Evolutionary conservation across 2,329 filamentous ascomycete genomes (phyloP).

Genomic region (Nemania diffusa): DNA sequence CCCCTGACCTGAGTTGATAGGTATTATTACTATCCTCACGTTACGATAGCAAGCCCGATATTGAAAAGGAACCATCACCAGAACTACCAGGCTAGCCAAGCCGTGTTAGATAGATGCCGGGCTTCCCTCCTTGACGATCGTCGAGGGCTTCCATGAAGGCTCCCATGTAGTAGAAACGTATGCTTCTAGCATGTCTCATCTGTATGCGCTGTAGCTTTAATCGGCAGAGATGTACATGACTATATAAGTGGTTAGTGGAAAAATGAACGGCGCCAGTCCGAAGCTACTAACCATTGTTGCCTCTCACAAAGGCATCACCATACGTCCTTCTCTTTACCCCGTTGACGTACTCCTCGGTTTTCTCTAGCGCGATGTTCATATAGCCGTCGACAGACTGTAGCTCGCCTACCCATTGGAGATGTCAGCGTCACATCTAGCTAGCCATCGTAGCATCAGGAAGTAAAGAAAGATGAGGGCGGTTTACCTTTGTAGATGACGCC

Average conservation of each 20-base stretch:
- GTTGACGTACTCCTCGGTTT: slow-evolving; percentile 91
- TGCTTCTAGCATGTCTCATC: not conserved
- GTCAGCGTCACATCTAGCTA: slow-evolving; percentile 31
- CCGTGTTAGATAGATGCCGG: not conserved
- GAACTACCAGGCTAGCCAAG: not conserved
- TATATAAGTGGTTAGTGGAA: slow-evolving; percentile 48
- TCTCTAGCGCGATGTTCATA: slow-evolving; percentile 99
- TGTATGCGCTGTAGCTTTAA: slow-evolving; percentile 49
- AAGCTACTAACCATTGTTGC: slow-evolving; percentile 81
- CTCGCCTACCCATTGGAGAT: slow-evolving; percentile 70
- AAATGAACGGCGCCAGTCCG: not conserved
- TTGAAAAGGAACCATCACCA: not conserved
- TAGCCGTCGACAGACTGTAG: slow-evolving; percentile 98
- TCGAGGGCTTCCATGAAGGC: too few species aligned
- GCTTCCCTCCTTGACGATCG: not conserved
- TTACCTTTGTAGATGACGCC: slow-evolving; percentile 96
- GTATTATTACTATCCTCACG: not conserved
- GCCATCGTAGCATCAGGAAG: not conserved
- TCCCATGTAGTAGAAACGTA: not conserved
- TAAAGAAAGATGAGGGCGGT: slow-evolving; percentile 38
- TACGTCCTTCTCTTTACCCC: slow-evolving; percentile 84
- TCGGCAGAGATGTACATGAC: slow-evolving; percentile 79
- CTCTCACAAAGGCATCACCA: slow-evolving; percentile 93
- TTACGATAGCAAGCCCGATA: not conserved
- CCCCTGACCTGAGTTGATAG: not conserved